These are phyloP conservation scores for Tricholomella constricta DNA, from an alignment of 768 basidiomycete genomes.

Conservation along the genomic window DNA sequence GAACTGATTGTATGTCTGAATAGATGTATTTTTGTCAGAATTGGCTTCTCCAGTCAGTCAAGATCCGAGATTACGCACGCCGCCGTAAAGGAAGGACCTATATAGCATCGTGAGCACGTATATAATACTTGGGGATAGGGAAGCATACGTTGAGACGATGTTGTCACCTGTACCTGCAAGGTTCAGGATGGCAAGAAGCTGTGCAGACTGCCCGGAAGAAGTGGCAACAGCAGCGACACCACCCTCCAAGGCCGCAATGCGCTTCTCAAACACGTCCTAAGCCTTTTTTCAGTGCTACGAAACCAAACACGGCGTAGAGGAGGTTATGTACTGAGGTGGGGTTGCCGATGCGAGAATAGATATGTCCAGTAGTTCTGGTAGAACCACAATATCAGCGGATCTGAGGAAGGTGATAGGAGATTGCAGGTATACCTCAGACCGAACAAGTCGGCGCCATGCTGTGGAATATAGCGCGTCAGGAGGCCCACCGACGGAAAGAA, in stretches of 20 bases:
- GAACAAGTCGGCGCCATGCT: slow-evolving; percentile 79
- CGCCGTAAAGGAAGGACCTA: slow-evolving; percentile 70
- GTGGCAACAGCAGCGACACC: slow-evolving; percentile 76
- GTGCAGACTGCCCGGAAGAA: slow-evolving; percentile 75
- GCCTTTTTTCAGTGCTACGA: not conserved
- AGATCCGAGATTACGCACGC: slow-evolving; percentile 31
- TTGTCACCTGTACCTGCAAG: slow-evolving; percentile 72
- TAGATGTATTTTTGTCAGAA: not conserved
- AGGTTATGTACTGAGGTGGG: slow-evolving; percentile 55
- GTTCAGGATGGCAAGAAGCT: slow-evolving; percentile 69
- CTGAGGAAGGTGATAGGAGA: not conserved
- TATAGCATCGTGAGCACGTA: not conserved
- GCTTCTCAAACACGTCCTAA: slow-evolving; percentile 77
- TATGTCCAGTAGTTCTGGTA: slow-evolving; percentile 55
- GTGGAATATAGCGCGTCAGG: not conserved
- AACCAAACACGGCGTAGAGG: not conserved
- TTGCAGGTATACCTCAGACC: slow-evolving; percentile 51
- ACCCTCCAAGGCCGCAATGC: slow-evolving; percentile 80
- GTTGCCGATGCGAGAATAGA: slow-evolving; percentile 72
- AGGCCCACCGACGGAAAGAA: not conserved
- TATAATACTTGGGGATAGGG: too few species aligned
- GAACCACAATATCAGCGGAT: not conserved
- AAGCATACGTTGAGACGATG: slow-evolving; percentile 68
- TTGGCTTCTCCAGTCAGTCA: too few species aligned
- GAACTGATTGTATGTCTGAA: slow-evolving; percentile 75